These are phyloP conservation scores for Straminergon stramineum DNA, from an alignment of 225 moss, liverwort and hornwort genomes.

Conservation along the genomic window DNA sequence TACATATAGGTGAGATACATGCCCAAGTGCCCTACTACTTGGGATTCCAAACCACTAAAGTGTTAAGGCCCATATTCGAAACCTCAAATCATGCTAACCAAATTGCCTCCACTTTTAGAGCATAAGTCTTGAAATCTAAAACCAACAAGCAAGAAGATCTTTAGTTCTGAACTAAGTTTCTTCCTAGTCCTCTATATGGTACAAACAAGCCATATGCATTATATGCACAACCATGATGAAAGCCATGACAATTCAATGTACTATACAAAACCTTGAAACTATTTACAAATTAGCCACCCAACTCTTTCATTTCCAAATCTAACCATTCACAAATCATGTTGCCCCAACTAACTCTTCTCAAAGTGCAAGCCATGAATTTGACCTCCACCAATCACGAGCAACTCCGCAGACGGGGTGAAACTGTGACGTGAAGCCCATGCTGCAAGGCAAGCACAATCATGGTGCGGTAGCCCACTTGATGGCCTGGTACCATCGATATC, in stretches of 20 bases:
- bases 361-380: neutral
- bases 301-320: neutral
- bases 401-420: neutral
- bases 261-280: too few relatives aligned
- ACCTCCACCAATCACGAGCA: neutral
- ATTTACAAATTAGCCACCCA: too few relatives aligned
- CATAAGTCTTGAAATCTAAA: neutral
- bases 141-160: neutral
- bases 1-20: neutral
- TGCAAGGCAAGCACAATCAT: constrained; percentile 29
- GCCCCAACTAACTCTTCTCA: neutral
- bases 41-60: too few relatives aligned
- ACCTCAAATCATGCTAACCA: neutral
- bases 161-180: neutral
- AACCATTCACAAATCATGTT: neutral
- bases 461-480: constrained; percentile 12
- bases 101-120: neutral
- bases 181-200: neutral
- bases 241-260: neutral
- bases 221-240: neutral
- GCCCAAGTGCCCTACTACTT: neutral
- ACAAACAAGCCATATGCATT: too few relatives aligned
- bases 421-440: constrained; percentile 33
- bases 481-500: constrained; percentile 14
- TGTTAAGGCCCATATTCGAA: neutral